Conservation (phyloP, 2,329 filamentous ascomycete species). For the Hypoxylon sp. region DNA sequence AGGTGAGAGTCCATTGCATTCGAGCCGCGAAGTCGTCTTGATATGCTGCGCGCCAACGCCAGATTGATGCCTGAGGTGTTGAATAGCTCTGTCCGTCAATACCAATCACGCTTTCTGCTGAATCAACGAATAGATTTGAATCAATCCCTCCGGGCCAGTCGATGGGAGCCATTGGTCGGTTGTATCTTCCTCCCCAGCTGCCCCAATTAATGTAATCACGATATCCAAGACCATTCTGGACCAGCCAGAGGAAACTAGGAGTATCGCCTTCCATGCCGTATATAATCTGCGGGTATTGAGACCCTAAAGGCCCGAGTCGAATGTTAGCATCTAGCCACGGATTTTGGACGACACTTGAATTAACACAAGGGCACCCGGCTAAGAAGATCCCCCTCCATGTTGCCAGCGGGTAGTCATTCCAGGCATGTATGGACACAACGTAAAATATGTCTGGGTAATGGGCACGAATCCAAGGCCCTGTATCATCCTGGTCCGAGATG, state of each 20-base stretch:
- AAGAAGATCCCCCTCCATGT: conserved; percentile 9
- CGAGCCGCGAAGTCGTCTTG: conserved; percentile 31
- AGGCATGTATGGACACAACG: conserved; percentile 11
- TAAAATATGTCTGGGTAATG: conserved; percentile 14
- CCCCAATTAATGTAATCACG: conserved; percentile 19
- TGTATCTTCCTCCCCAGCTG: conserved; percentile 29
- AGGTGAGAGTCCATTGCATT: conserved; percentile 27
- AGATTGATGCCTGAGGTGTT: conserved; percentile 24
- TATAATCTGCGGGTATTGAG: conserved; percentile 4
- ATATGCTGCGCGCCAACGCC: conserved; percentile 28
- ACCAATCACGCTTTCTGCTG: conserved; percentile 16
- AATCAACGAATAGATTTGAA: conserved; percentile 23
- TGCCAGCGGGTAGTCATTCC: neutral
- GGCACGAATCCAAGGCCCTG: conserved; percentile 12
- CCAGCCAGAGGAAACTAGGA: conserved; percentile 18
- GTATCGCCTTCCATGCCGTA: conserved; percentile 24
- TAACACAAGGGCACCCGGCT: neutral
- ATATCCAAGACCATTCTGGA: conserved; percentile 28
- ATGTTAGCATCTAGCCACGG: conserved; percentile 16
- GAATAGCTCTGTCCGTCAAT: conserved; percentile 20
- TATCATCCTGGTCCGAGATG: conserved; percentile 21
- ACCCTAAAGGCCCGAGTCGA: conserved; percentile 10
- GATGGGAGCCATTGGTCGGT: conserved; percentile 2
- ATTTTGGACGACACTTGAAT: conserved; percentile 5
- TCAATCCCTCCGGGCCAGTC: conserved; percentile 14